Evolutionary conservation across 192 early-diverging fungal species (phyloP), one percentile per base, ranked within the genome.

Genomic region (Mortierella hygrophila): DNA sequence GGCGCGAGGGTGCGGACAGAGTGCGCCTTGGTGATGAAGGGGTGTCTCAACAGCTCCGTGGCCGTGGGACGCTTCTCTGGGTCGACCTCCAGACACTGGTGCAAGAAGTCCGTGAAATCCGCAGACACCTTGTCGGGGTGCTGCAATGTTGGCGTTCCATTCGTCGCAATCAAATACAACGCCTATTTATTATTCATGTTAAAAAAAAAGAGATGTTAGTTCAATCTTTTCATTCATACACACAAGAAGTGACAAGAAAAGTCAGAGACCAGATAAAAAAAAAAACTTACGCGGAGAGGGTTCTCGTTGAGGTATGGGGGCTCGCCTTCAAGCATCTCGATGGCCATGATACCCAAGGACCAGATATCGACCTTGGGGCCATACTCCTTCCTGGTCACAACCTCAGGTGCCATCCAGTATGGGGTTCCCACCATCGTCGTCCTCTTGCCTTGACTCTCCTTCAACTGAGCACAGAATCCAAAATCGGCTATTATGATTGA

Each of bases 341-440:
- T 98, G 20, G 96, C 95, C 96, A 99, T 97, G 85, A 99, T 98
- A 18, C 98, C 98, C 42, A 98, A 85, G n/a, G 97, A 97, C 98
- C 98, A 99, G 40, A 99, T 94, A 82, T 99, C 98, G 52, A 98
- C 96, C 82, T 97, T 97, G 73, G 95, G 90, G 3, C 95, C 96
- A 82, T 99, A 99, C 82, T 97, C 96, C 88, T 97, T 96, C 44
- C 95, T 93, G 73, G 92, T 97, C 29, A 99, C 97, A 4, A 99
- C 97, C 82, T 99, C 98, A 40, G 98, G 98, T 40, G 98, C 97
- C 98, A 99, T 99, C 97, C 98, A 98, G 91, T 97, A 99, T 16
- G 97, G 96, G 18, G 97, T 98, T 63, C 94, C 92, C 2, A 91
- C 95, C 93, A 97, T 93, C 11, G 96, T 97, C 1, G 93, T 92